Evolutionary conservation across 257 asterid genomes (phyloP).

Genomic region (Henckelia pumila): DNA sequence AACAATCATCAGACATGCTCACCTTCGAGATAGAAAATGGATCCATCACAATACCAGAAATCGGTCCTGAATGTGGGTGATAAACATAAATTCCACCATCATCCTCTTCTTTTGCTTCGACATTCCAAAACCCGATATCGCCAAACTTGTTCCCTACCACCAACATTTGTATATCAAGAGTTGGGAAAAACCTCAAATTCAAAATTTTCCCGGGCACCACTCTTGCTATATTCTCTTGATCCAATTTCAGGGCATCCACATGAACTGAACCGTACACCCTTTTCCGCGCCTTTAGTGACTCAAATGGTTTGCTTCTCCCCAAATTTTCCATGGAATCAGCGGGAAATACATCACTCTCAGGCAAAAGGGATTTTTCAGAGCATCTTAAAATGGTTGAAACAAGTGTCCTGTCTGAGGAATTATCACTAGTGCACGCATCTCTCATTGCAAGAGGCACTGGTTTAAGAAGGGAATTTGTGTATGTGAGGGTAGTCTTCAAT

Average conservation of each 20-base stretch:
- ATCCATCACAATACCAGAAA: slow-evolving; percentile 66
- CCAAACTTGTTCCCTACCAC: slow-evolving; percentile 85
- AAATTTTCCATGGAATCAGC: slow-evolving; percentile 17
- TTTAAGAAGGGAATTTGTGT: slow-evolving; percentile 26
- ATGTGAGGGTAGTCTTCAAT: slow-evolving; percentile 16
- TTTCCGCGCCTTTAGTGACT: slow-evolving; percentile 23
- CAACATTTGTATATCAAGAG: slow-evolving; percentile 52
- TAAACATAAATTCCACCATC: slow-evolving; percentile 64
- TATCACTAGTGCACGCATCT: slow-evolving; percentile 51
- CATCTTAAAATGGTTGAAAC: slow-evolving; percentile 31
- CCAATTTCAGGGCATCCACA: slow-evolving; percentile 53
- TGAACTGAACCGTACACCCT: slow-evolving; percentile 41
- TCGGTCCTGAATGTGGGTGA: slow-evolving; percentile 73
- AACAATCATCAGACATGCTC: not conserved
- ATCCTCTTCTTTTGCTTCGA: slow-evolving; percentile 52
- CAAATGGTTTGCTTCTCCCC: slow-evolving; percentile 21
- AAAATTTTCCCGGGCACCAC: slow-evolving; percentile 72
- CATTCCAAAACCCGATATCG: slow-evolving; percentile 81
- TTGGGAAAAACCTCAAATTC: slow-evolving; percentile 62
- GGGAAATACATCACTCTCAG: slow-evolving; percentile 23
- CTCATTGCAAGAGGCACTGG: slow-evolving; percentile 55
- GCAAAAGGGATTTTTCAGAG: slow-evolving; percentile 24
- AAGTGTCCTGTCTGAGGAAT: slow-evolving; percentile 42
- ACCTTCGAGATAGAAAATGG: slow-evolving; percentile 73
- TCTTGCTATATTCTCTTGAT: slow-evolving; percentile 60